phyloP scores from a whole-genome alignment of 2,329 filamentous ascomycete genomes.

The Monosporascus sp. region DNA sequence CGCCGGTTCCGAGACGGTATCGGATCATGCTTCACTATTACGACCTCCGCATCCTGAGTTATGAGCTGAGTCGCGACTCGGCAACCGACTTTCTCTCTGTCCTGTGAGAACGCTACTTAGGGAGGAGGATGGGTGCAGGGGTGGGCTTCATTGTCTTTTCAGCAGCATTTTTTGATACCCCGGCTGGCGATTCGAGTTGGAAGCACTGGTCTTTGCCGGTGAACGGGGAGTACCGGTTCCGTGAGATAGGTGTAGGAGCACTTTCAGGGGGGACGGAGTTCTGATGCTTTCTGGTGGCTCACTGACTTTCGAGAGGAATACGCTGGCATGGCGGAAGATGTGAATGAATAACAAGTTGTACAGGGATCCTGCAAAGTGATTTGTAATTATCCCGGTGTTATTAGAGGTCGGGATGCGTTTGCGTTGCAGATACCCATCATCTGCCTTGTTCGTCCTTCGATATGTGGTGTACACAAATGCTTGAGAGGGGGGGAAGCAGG shows the following conservation, averaged over 20 bases:
- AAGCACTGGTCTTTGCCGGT: background rate
- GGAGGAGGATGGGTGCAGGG: background rate
- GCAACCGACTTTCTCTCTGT: constrained; percentile 22
- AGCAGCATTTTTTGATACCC: background rate
- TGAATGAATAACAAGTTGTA: background rate
- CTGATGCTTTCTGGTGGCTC: background rate
- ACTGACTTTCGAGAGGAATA: background rate
- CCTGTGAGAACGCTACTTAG: constrained; percentile 7
- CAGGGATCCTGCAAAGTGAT: background rate
- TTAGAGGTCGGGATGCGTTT: background rate
- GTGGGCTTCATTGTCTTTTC: background rate
- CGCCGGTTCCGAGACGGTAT: constrained; percentile 44
- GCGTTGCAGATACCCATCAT: background rate
- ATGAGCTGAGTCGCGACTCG: constrained; percentile 52
- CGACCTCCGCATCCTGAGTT: constrained; percentile 64
- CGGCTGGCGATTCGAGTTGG: background rate
- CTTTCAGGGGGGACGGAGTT: background rate
- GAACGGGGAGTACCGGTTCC: background rate
- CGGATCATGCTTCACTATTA: constrained; percentile 63
- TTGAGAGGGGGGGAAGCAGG: no score
- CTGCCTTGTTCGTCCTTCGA: no score
- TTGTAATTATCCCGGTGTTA: background rate
- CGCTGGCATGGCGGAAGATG: background rate
- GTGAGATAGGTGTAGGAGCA: background rate
- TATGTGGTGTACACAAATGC: background rate